Percentiles rank a stretch among this genome's conserved stretches.
Evolutionary conservation across 495 filamentous ascomycete genomes (phyloP).

Genomic region (Penicillium canescens): DNA sequence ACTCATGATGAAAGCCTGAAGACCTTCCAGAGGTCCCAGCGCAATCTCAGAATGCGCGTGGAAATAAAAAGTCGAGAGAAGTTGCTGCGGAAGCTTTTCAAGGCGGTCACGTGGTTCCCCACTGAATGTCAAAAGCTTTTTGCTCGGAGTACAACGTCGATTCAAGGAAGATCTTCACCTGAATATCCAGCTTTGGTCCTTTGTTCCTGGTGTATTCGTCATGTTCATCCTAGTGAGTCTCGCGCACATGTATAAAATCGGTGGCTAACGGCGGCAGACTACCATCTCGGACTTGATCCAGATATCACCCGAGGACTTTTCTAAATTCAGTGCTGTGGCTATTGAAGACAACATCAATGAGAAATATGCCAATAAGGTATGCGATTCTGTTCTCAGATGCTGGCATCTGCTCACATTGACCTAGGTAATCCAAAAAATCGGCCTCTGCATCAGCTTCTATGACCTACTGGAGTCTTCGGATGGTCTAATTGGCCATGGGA

Average conservation of each 20-base stretch:
- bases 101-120: not conserved
- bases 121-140: slow-evolving; percentile 11
- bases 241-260: not conserved
- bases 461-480: slow-evolving; percentile 85
- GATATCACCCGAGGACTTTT: slow-evolving; percentile 83
- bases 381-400: slow-evolving; percentile 11
- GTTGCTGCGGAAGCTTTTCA: slow-evolving; percentile 2
- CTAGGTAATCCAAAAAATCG: slow-evolving; percentile 74
- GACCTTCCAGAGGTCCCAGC: slow-evolving; percentile 25
- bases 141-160: not conserved
- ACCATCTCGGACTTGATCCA: slow-evolving; percentile 88
- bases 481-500: slow-evolving; percentile 87
- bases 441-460: slow-evolving; percentile 88
- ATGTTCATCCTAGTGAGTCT: slow-evolving; percentile 62
- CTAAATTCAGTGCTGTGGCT: slow-evolving; percentile 71
- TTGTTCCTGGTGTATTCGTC: not conserved
- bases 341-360: slow-evolving; percentile 93
- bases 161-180: too few relatives aligned
- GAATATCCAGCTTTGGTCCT: too few relatives aligned
- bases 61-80: not conserved
- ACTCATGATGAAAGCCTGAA: slow-evolving; percentile 36
- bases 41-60: not conserved
- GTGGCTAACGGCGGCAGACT: slow-evolving; percentile 42
- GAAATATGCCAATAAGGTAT: slow-evolving; percentile 91
- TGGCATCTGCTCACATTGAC: not conserved